Evolutionary conservation across 2,329 filamentous ascomycete genomes (phyloP).

Genomic region (Leptographium wingfieldii): DNA sequence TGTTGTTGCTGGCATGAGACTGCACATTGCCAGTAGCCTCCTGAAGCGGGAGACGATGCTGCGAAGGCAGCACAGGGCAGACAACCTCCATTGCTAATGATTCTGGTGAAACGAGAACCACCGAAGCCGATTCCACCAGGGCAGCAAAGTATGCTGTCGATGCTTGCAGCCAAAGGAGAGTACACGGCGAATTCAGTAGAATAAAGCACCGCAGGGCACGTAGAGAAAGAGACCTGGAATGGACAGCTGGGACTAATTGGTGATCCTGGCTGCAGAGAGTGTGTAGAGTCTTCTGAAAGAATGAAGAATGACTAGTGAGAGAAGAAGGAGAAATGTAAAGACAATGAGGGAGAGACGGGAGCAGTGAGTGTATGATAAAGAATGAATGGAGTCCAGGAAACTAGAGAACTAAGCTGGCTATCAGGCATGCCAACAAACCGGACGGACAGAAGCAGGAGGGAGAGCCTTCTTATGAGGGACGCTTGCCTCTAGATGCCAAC

Average conservation of each 20-base stretch:
- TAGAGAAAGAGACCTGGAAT: neutral
- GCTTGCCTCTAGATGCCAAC: neutral
- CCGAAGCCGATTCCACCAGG: neutral
- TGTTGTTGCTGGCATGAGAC: constrained; percentile 10
- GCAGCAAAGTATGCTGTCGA: neutral
- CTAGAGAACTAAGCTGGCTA: neutral
- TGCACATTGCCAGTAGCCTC: constrained; percentile 42
- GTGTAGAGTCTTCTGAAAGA: neutral
- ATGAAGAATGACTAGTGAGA: neutral
- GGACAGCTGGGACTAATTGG: neutral
- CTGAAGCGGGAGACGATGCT: constrained; percentile 36
- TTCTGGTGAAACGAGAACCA: neutral
- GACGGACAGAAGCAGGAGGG: neutral
- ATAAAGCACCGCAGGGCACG: neutral
- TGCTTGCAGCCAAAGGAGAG: too few species aligned
- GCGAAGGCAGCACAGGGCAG: constrained; percentile 36
- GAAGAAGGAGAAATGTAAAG: neutral
- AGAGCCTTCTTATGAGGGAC: neutral
- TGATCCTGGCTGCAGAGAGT: neutral
- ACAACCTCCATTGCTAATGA: constrained; percentile 23
- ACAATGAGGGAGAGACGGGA: neutral
- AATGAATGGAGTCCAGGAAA: neutral
- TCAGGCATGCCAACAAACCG: neutral
- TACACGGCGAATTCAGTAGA: too few species aligned
- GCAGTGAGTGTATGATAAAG: neutral